Evolutionary conservation across 306 rosid species (phyloP).

Genomic region (Sechiopsis laciniata): DNA sequence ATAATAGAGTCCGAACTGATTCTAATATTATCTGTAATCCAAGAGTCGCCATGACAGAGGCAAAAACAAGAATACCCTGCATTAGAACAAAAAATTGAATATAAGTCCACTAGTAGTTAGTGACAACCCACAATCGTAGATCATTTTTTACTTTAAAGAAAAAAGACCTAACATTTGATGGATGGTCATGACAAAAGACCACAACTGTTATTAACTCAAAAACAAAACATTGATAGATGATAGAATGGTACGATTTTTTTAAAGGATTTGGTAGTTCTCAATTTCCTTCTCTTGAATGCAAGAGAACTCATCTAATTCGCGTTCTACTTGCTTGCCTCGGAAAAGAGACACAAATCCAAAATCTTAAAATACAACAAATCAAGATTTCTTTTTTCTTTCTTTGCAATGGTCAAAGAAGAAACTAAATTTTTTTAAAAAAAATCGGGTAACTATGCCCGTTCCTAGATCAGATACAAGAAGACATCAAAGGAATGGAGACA

Average conservation of each 20-base stretch:
- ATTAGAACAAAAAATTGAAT: slow-evolving; percentile 14
- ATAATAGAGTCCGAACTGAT: slow-evolving; percentile 62
- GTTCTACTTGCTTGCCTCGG: slow-evolving; percentile 4
- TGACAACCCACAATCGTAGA: neutral
- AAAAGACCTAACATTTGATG: too few relatives aligned
- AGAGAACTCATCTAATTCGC: neutral
- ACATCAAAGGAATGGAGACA: too few relatives aligned
- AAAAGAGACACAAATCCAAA: neutral
- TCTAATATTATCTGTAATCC: slow-evolving; percentile 97
- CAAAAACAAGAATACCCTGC: slow-evolving; percentile 98
- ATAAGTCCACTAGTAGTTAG: neutral
- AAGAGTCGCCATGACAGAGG: slow-evolving; percentile 97
- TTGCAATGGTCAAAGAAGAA: neutral
- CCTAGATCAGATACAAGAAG: too few relatives aligned
- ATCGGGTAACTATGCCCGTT: too few relatives aligned
- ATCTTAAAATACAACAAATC: neutral
- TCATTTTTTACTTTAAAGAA: neutral
- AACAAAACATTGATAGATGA: neutral
- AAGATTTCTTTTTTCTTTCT: too few relatives aligned
- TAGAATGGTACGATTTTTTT: neutral
- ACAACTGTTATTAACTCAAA: neutral
- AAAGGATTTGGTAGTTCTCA: neutral
- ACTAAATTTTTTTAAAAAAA: too few relatives aligned
- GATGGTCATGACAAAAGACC: too few relatives aligned
- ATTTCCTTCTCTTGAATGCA: neutral